Conservation (phyloP, 2,329 filamentous ascomycete species). For the Fusarium liriodendri region DNA sequence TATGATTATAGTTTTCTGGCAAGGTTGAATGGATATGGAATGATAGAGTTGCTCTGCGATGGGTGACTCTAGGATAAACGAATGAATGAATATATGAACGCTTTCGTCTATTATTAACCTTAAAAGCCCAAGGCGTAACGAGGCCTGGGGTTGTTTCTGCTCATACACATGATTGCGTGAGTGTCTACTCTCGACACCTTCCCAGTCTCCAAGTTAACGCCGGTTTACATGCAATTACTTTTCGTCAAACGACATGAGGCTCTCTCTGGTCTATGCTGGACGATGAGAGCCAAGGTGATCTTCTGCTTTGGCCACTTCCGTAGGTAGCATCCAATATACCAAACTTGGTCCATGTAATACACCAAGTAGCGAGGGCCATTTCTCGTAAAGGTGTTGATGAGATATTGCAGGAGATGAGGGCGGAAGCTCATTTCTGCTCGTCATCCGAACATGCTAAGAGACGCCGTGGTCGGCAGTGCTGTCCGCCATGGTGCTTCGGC, state of each 20-base stretch:
- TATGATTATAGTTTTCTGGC: slow-evolving; percentile 11
- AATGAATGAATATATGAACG: slow-evolving; percentile 39
- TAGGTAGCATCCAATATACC: slow-evolving; percentile 1
- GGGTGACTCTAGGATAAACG: slow-evolving; percentile 15
- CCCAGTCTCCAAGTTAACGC: slow-evolving; percentile 28
- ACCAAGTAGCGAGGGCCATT: not conserved
- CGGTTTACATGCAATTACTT: slow-evolving; percentile 26
- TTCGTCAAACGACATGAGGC: slow-evolving; percentile 19
- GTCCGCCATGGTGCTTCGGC: not conserved
- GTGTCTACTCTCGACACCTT: slow-evolving; percentile 5
- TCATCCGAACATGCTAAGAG: not conserved
- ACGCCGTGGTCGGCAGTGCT: not conserved
- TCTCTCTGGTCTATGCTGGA: not conserved
- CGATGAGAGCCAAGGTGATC: not conserved
- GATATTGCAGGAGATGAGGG: not conserved
- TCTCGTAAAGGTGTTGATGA: not conserved
- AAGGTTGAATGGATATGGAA: not conserved
- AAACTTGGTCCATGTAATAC: not conserved
- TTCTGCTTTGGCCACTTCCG: not conserved
- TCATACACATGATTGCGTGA: slow-evolving; percentile 1
- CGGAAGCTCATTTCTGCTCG: not conserved
- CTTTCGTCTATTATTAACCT: slow-evolving; percentile 32
- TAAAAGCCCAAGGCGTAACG: slow-evolving; percentile 9
- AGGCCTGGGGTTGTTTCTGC: not conserved
- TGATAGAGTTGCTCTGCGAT: not conserved